phyloP scores from a whole-genome alignment of 1,139 yeast genomes.

The Pichia sp. region DNA sequence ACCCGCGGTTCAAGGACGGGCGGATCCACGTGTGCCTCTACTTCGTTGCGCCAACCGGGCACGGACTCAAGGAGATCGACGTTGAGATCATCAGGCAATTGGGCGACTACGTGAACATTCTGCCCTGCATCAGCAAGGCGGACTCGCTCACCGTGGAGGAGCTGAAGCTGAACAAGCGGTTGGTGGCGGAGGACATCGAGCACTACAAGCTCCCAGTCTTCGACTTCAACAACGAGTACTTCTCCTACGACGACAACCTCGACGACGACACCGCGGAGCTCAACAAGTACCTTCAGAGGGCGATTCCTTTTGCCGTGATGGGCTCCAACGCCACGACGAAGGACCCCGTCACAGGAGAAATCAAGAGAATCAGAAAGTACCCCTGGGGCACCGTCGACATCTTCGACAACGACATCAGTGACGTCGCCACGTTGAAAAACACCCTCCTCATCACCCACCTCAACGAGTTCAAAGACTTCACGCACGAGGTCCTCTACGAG shows the following conservation, averaged over 20 bases:
- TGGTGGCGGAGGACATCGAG: constrained; percentile 67
- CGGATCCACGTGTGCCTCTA: constrained; percentile 70
- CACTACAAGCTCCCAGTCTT: constrained; percentile 77
- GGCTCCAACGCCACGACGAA: constrained; percentile 60
- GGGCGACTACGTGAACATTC: constrained; percentile 76
- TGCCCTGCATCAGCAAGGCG: constrained; percentile 84
- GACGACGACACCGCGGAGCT: constrained; percentile 78
- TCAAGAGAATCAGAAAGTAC: constrained; percentile 76
- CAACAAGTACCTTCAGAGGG: constrained; percentile 65
- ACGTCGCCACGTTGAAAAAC: constrained; percentile 76
- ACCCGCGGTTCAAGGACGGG: constrained; percentile 74
- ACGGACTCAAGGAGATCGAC: constrained; percentile 70
- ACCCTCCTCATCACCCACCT: constrained; percentile 88
- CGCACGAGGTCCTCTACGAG: constrained; percentile 89
- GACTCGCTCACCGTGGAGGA: constrained; percentile 82
- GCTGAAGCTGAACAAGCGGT: constrained; percentile 59
- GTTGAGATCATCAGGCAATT: constrained; percentile 73
- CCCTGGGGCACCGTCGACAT: constrained; percentile 92
- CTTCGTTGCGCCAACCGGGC: constrained; percentile 72
- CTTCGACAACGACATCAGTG: constrained; percentile 78
- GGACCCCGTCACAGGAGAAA: constrained; percentile 54
- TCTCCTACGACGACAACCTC: constrained; percentile 50
- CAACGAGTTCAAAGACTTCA: constrained; percentile 87
- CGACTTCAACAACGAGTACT: constrained; percentile 67
- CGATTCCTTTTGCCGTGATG: constrained; percentile 85